These are phyloP conservation scores for Cryphonectria carpinicola DNA, from an alignment of 2,329 filamentous ascomycete genomes.

Conservation along the genomic window DNA sequence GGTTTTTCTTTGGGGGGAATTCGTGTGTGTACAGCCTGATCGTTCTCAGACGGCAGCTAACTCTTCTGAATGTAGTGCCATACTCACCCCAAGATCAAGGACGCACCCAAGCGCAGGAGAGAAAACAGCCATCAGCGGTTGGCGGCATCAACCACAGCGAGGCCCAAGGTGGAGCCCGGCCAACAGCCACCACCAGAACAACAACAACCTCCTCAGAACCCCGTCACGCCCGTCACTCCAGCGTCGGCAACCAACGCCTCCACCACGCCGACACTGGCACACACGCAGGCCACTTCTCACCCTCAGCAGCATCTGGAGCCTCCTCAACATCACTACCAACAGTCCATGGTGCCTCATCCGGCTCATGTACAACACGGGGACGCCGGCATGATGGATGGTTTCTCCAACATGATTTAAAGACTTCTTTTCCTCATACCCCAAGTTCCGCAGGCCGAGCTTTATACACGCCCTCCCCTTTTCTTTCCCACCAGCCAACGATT, in stretches of 20 bases:
- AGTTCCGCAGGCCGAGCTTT: constrained; percentile 16
- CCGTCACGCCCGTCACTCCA: constrained; percentile 49
- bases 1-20: constrained; percentile 1
- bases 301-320: constrained; percentile 32
- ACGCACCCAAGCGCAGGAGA: constrained; percentile 68
- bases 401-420: constrained; percentile 52
- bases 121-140: constrained; percentile 60
- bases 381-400: constrained; percentile 41
- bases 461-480: not conserved
- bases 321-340: constrained; percentile 30
- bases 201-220: constrained; percentile 27
- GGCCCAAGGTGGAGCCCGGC: constrained; percentile 51
- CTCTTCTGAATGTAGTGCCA: constrained; percentile 57
- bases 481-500: not conserved
- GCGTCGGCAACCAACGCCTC: constrained; percentile 38
- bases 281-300: constrained; percentile 30
- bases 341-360: constrained; percentile 28
- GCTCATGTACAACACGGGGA: constrained; percentile 37
- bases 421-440: not conserved
- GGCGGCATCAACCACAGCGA: constrained; percentile 48
- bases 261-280: constrained; percentile 45
- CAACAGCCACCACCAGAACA: constrained; percentile 32
- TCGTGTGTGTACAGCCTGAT: constrained; percentile 15
- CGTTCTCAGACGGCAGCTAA: constrained; percentile 10
- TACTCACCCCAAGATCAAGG: constrained; percentile 72